A percentile compares a stretch with the other conserved stretches of the same genome.
These are phyloP conservation scores for Capronia epimyces DNA, from an alignment of 2,329 filamentous ascomycete species.

Conservation along the genomic window DNA sequence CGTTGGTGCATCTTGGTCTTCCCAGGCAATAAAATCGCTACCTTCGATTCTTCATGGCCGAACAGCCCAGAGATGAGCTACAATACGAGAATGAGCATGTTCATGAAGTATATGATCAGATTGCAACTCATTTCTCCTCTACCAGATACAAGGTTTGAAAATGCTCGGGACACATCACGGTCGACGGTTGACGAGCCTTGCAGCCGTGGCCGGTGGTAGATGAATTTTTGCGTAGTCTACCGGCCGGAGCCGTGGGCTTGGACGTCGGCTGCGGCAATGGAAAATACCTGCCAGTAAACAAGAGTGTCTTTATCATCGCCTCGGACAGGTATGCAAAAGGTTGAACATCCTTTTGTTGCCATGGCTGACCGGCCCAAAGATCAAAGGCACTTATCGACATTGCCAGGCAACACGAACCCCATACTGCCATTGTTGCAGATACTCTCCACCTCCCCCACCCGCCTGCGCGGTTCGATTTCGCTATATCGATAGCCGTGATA, in stretches of 20 bases:
- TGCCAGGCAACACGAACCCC: slow-evolving; percentile 53
- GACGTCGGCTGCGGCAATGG: slow-evolving; percentile 96
- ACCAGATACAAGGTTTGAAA: slow-evolving; percentile 57
- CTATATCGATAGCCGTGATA: slow-evolving; percentile 86
- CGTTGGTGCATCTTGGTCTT: background rate
- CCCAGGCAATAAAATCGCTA: background rate
- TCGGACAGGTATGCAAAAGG: slow-evolving; percentile 79
- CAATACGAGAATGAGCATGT: slow-evolving; percentile 81
- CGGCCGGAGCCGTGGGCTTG: slow-evolving; percentile 69
- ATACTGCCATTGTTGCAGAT: slow-evolving; percentile 73
- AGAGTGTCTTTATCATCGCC: slow-evolving; percentile 69
- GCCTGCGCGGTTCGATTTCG: slow-evolving; percentile 65
- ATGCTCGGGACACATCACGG: background rate
- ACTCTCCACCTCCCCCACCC: slow-evolving; percentile 77
- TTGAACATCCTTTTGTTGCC: too few relatives aligned
- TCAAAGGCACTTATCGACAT: slow-evolving; percentile 56
- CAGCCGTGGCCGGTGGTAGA: slow-evolving; percentile 90
- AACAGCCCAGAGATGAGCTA: background rate
- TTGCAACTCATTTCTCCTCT: slow-evolving; percentile 46
- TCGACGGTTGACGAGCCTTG: slow-evolving; percentile 19
- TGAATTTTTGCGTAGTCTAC: slow-evolving; percentile 62
- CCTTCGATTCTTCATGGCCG: slow-evolving; percentile 4
- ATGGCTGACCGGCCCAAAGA: slow-evolving; percentile 35
- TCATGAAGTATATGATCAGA: slow-evolving; percentile 73
- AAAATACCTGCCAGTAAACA: slow-evolving; percentile 83